These are phyloP conservation scores for Tetrapisispora fleetii DNA, from an alignment of 805 yeast genomes.

Conservation along the genomic window DNA sequence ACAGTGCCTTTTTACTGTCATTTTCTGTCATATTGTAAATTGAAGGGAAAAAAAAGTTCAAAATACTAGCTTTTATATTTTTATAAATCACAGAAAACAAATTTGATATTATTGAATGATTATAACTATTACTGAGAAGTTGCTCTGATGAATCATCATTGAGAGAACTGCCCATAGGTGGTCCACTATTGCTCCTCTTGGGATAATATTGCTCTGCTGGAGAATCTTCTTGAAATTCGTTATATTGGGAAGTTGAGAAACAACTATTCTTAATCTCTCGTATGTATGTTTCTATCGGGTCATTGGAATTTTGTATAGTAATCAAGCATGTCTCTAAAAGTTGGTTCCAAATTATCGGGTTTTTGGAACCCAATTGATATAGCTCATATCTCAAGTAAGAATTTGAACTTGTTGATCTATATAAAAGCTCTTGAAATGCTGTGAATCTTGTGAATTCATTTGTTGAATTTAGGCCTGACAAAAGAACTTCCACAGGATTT, in stretches of 20 bases:
- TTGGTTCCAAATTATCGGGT: slow-evolving; percentile 45
- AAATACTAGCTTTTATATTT: slow-evolving; percentile 7
- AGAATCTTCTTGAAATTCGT: neutral
- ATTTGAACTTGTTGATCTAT: slow-evolving; percentile 43
- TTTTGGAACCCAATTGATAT: slow-evolving; percentile 40
- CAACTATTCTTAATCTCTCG: slow-evolving; percentile 9
- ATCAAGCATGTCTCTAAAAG: slow-evolving; percentile 51
- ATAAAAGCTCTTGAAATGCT: slow-evolving; percentile 70
- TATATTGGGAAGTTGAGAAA: neutral
- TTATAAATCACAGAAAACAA: slow-evolving; percentile 8
- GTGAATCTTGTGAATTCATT: slow-evolving; percentile 45
- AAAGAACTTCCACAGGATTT: slow-evolving; percentile 51
- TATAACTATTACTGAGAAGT: neutral
- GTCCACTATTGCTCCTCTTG: too few relatives aligned
- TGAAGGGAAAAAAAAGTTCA: slow-evolving; percentile 22
- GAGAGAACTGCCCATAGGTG: too few relatives aligned
- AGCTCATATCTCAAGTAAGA: slow-evolving; percentile 42
- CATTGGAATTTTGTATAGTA: slow-evolving; percentile 41
- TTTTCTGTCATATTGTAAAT: neutral
- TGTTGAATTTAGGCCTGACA: slow-evolving; percentile 51
- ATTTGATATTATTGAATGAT: slow-evolving; percentile 13
- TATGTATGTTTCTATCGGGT: slow-evolving; percentile 25
- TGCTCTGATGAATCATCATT: neutral
- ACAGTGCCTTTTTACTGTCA: slow-evolving; percentile 8
- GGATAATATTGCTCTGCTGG: neutral